Percentiles rank a stretch among this genome's conserved stretches.
Evolutionary conservation across 176 grass and related monocot species (phyloP).

Genomic region (Alloteropsis semialata): DNA sequence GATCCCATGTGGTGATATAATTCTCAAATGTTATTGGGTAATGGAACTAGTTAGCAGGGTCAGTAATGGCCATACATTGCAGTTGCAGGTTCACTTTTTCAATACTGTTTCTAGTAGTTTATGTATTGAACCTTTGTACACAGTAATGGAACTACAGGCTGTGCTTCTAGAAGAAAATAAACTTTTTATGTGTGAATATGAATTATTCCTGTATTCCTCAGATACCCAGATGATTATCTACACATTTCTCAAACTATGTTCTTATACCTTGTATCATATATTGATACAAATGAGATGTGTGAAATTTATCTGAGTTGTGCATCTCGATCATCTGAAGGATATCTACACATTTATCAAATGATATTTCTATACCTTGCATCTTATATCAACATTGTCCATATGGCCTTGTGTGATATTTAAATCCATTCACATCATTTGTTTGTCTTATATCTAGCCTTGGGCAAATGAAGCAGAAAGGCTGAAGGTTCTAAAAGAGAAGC

Average conservation of each 20-base stretch:
- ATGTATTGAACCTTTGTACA: neutral
- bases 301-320: neutral
- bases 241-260: neutral
- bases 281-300: neutral
- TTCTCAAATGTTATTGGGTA: neutral
- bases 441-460: slow-evolving; percentile 44
- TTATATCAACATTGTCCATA: neutral
- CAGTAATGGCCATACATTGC: neutral
- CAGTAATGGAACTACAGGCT: neutral
- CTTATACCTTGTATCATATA: neutral
- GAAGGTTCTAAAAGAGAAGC: slow-evolving; percentile 62
- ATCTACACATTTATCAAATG: neutral
- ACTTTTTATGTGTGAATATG: neutral
- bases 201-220: neutral
- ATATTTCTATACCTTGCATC: neutral
- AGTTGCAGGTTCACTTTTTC: neutral
- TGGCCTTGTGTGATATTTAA: slow-evolving; percentile 4
- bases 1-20: neutral
- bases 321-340: neutral
- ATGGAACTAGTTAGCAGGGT: neutral
- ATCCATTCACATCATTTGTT: neutral
- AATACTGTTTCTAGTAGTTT: neutral
- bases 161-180: neutral
- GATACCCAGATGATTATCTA: slow-evolving; percentile 11
- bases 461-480: slow-evolving; percentile 56